Evolutionary conservation across 345 rosid genomes (phyloP).

Genomic region (Euphorbia pulcherrima): DNA sequence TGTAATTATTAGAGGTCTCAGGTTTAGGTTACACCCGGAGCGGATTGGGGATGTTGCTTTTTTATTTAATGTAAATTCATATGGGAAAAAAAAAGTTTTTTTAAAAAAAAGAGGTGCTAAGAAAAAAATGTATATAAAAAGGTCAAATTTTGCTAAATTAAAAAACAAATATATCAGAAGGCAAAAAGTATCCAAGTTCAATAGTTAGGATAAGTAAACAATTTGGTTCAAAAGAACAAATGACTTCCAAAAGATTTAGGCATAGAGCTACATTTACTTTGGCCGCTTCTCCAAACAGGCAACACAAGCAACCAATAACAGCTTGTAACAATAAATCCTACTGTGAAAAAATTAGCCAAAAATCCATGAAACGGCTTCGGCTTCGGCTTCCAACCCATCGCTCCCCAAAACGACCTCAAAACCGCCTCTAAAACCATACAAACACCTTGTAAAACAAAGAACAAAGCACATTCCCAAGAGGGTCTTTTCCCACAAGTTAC

Average conservation of each 20-base stretch:
- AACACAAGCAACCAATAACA: constrained; percentile 24
- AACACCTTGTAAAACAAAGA: constrained; percentile 4
- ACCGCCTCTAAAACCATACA: not conserved
- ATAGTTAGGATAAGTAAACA: too few relatives aligned
- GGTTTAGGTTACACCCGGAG: too few relatives aligned
- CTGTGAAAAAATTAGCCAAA: not conserved
- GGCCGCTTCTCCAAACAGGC: constrained; percentile 24
- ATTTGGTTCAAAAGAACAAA: too few relatives aligned
- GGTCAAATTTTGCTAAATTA: too few relatives aligned
- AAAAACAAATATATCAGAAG: too few relatives aligned
- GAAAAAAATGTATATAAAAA: too few relatives aligned
- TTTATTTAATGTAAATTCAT: too few relatives aligned
- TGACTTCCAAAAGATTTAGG: not conserved
- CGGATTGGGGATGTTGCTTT: too few relatives aligned
- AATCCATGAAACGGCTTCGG: not conserved
- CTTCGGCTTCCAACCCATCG: not conserved
- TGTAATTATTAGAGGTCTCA: too few relatives aligned
- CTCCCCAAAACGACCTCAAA: not conserved
- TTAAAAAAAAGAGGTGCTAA: too few relatives aligned
- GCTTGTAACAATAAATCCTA: constrained; percentile 22
- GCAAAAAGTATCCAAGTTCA: too few relatives aligned
- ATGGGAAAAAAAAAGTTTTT: too few relatives aligned
- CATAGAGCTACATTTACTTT: constrained; percentile 12
- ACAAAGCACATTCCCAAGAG: not conserved
- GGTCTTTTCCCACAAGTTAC: constrained; percentile 4